Evolutionary conservation across 2,329 filamentous ascomycete genomes (phyloP).

Genomic region (Pseudogymnoascus sp.): DNA sequence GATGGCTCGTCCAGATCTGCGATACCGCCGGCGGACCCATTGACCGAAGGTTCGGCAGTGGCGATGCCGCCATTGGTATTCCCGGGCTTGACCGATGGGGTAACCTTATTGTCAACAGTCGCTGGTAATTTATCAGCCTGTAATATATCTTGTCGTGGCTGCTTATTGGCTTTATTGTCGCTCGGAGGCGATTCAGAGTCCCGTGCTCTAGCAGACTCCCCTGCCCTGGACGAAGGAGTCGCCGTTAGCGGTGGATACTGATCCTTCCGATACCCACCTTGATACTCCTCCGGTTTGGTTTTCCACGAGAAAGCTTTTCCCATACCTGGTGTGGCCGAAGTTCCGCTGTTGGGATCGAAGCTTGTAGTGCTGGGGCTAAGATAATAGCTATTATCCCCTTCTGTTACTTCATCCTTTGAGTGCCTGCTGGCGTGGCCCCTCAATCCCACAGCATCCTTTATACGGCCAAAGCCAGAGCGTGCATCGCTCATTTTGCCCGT

Average conservation of each 20-base stretch:
- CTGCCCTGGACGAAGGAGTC: not conserved
- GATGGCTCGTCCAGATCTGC: constrained; percentile 49
- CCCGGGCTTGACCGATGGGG: not conserved
- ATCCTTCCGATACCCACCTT: constrained; percentile 23
- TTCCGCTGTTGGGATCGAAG: constrained; percentile 10
- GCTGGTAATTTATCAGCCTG: not conserved
- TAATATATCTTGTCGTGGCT: constrained; percentile 7
- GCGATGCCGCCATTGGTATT: constrained; percentile 27
- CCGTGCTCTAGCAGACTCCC: constrained; percentile 5
- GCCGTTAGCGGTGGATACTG: constrained; percentile 13
- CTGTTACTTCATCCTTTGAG: constrained; percentile 45
- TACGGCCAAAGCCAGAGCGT: constrained; percentile 71
- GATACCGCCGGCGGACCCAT: constrained; percentile 51
- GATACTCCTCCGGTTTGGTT: constrained; percentile 53
- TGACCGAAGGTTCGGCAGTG: constrained; percentile 43
- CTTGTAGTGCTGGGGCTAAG: constrained; percentile 16
- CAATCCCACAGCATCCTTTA: constrained; percentile 72
- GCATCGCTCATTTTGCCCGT: constrained; percentile 73
- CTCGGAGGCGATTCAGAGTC: constrained; percentile 13
- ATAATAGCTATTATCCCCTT: constrained; percentile 19
- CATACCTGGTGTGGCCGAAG: constrained; percentile 23
- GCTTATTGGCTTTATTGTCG: constrained; percentile 13
- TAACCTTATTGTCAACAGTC: not conserved
- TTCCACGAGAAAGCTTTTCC: constrained; percentile 55
- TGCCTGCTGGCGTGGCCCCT: constrained; percentile 43